Evolutionary conservation across 176 grass and related monocot species (phyloP).

Genomic region (Neostapfia colusana): DNA sequence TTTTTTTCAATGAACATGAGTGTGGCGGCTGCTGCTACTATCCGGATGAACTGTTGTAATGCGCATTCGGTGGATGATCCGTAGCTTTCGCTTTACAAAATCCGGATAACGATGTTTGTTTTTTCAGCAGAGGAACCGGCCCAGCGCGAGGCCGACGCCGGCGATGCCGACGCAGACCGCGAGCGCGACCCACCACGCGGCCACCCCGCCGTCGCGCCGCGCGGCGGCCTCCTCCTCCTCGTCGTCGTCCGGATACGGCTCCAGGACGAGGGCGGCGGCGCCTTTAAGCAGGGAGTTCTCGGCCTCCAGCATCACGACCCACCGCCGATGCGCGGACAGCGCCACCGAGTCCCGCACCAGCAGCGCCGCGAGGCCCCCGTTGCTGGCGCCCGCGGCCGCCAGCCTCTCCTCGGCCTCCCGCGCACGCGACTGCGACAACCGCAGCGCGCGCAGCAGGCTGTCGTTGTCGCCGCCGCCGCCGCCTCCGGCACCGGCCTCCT

Average conservation of each 20-base stretch:
- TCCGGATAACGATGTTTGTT: not conserved
- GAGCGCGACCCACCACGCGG: constrained; percentile 69
- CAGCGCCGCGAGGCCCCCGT: constrained; percentile 53
- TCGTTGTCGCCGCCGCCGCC: constrained; percentile 3
- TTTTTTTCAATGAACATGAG: not conserved
- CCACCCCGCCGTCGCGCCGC: constrained; percentile 26
- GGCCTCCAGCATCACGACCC: constrained; percentile 79
- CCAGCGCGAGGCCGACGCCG: constrained; percentile 67
- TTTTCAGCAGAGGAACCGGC: constrained; percentile 64
- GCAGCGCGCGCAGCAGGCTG: constrained; percentile 64
- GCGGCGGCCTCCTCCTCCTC: not conserved
- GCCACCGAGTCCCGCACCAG: constrained; percentile 67
- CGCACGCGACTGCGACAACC: constrained; percentile 89
- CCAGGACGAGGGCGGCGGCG: not conserved
- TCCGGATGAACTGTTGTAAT: not conserved
- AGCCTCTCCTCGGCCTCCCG: constrained; percentile 76
- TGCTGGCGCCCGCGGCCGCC: constrained; percentile 44
- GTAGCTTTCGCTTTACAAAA: constrained; percentile 28
- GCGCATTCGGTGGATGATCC: not conserved
- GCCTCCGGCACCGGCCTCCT: not conserved
- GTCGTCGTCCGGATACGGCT: not conserved
- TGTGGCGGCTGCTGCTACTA: not conserved
- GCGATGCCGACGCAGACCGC: constrained; percentile 82
- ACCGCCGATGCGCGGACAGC: constrained; percentile 80
- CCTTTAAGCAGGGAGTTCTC: constrained; percentile 62